A percentile compares a stretch with the other conserved stretches of the same genome.
Conservation (phyloP, 1,284 basidiomycete species). For the Moniliella sp. region DNA sequence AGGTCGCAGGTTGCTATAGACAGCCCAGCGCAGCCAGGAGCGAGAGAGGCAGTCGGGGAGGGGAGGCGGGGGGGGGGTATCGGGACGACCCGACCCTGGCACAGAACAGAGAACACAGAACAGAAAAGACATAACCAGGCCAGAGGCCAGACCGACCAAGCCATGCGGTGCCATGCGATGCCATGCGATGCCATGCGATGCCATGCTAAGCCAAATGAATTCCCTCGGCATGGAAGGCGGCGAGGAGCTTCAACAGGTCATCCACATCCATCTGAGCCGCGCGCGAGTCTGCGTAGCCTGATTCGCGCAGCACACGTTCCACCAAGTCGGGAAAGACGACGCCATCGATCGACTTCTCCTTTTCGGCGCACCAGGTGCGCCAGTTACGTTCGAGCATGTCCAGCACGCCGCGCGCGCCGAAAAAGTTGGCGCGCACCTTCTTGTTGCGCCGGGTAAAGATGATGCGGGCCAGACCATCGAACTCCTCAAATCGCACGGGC, state of each 20-base stretch:
- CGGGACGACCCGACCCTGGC: no score
- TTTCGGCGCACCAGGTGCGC: slow-evolving; percentile 74
- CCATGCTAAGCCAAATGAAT: slow-evolving; percentile 53
- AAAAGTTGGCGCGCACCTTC: slow-evolving; percentile 60
- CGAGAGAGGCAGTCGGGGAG: no score
- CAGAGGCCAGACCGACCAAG: no score
- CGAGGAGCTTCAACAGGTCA: slow-evolving; percentile 52
- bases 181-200: no score
- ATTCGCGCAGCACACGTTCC: slow-evolving; percentile 51
- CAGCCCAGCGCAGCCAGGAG: no score
- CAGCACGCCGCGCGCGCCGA: slow-evolving; percentile 67
- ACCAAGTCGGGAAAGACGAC: slow-evolving; percentile 39
- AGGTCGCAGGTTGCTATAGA: no score
- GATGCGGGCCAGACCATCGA: slow-evolving; percentile 77
- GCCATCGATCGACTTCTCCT: slow-evolving; percentile 30
- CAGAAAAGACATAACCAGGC: no score
- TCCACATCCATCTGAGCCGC: slow-evolving; percentile 67
- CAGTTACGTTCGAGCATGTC: slow-evolving; percentile 86
- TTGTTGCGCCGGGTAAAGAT: slow-evolving; percentile 78
- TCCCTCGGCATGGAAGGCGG: slow-evolving; percentile 60
- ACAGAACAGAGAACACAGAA: no score
- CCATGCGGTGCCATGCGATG: no score
- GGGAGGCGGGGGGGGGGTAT: no score
- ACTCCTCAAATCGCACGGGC: slow-evolving; percentile 83
- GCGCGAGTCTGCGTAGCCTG: slow-evolving; percentile 48